Base-by-base conservation (phyloP, 192 early-diverging fungal species). In the Umbelopsis ramanniana region DNA sequence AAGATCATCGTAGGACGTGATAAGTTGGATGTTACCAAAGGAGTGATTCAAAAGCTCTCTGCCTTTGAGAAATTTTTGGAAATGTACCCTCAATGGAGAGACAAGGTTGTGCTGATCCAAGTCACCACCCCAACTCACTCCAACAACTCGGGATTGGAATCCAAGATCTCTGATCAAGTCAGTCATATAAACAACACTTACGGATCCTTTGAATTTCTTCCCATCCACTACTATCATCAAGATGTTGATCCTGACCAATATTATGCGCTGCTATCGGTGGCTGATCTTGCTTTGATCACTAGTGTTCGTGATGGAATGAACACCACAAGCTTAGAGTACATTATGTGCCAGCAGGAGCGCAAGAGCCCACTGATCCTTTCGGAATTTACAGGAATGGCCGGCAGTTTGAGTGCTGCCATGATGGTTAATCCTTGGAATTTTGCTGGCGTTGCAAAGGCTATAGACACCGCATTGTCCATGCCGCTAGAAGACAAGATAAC, bases 271-370 rank as follows among this genome's bases (percentile, higher is more conserved):
- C 84, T 99, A 14, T 90, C 88, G 69, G 89, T 96, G 15, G 98
- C 98, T n/a, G 96, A 99, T 76, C 85, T 96, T 23, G 95, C 90
- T 0, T 78, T 99, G 55, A 97, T 97, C 72, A 98, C 97, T 0
- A 86, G 90, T 37, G 87, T 97, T 19, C 90, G 96, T 33, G 98
- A 99, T 74, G 98, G 97, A 21, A 98, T 99, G 98, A 98, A 98
- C 76, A 97, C 97, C 0, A 94, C 93, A 15, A 93, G 91, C 52
- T 92, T 97, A 69, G 96, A 98, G 79, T 98, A 91, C 78, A 90
- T 96, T 11, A 91, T 98, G 33, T 95, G 94, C 79, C 96, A 98
- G 81, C 82, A 91, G 21, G 91, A 94, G 69, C 91, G 92, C 72
- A 85, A 93, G 69, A 92, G 91, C 23, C 93, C 95, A 26, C 81